Percentiles rank a stretch among this genome's conserved stretches.
Conservation (phyloP, 192 early-diverging fungal genomes). For the Phlyctochytrium planicorne region DNA sequence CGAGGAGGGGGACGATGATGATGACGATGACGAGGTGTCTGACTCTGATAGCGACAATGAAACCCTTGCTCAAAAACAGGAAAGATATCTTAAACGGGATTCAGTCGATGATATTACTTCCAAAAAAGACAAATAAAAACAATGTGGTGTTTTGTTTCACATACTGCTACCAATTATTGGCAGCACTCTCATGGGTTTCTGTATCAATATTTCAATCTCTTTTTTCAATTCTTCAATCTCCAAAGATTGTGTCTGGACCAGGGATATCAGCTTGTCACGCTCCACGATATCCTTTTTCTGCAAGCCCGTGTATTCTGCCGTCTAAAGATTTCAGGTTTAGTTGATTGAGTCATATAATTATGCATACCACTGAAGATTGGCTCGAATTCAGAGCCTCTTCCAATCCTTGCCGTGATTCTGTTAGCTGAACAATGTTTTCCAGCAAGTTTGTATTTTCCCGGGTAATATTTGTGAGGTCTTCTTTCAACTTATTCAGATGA, state of each 20-base stretch:
- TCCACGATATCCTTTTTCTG: slow-evolving; percentile 52
- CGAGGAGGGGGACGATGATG: no score
- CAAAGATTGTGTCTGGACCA: slow-evolving; percentile 46
- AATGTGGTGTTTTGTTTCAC: no score
- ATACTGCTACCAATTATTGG: background rate
- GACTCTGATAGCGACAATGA: slow-evolving; percentile 3
- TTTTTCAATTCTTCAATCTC: slow-evolving; percentile 54
- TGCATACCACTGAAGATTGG: slow-evolving; percentile 50
- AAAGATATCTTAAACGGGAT: background rate
- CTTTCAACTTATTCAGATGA: slow-evolving; percentile 38
- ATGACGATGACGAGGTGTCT: background rate
- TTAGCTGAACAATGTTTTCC: slow-evolving; percentile 46
- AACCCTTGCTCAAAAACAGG: slow-evolving; percentile 31
- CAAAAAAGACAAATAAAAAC: no score
- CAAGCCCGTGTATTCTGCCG: slow-evolving; percentile 50
- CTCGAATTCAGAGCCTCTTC: slow-evolving; percentile 50
- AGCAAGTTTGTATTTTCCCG: slow-evolving; percentile 52
- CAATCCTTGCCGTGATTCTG: slow-evolving; percentile 41
- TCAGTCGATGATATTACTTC: background rate
- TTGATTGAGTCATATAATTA: background rate
- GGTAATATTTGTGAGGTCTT: slow-evolving; percentile 44
- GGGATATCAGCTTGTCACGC: slow-evolving; percentile 43
- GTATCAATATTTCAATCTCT: slow-evolving; percentile 55
- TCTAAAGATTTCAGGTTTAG: slow-evolving; percentile 30
- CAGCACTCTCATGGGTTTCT: slow-evolving; percentile 36